Percentiles rank a stretch among this genome's conserved stretches.
Conservation (phyloP, 257 asterid genomes). For the Solanum tacnaense region DNA sequence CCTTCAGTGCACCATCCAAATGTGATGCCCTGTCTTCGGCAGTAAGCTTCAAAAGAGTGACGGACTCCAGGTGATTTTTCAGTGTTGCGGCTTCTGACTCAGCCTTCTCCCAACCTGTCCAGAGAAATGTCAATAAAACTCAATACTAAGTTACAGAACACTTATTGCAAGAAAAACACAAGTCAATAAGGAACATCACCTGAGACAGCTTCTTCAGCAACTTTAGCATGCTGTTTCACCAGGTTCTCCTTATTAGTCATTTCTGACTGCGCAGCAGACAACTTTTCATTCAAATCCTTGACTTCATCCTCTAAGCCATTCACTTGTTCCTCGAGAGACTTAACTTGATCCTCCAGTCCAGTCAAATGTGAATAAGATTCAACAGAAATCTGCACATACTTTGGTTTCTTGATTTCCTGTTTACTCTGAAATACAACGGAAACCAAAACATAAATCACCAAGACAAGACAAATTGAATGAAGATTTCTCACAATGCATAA, state of each 20-base stretch:
- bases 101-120: constrained; percentile 98
- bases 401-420: constrained; percentile 67
- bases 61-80: constrained; percentile 84
- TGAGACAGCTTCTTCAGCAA: constrained; percentile 99
- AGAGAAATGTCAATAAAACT: background rate
- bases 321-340: constrained; percentile 57
- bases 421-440: constrained; percentile 30
- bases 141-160: background rate
- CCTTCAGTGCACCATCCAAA: constrained; percentile 91
- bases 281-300: constrained; percentile 64
- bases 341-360: constrained; percentile 87
- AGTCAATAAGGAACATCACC: constrained; percentile 21
- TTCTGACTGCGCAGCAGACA: constrained; percentile 64
- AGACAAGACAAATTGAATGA: background rate
- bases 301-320: constrained; percentile 58
- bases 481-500: background rate
- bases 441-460: background rate
- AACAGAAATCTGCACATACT: constrained; percentile 87
- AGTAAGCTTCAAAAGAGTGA: constrained; percentile 80
- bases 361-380: constrained; percentile 90
- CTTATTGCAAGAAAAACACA: background rate
- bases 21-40: constrained; percentile 92
- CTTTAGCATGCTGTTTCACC: constrained; percentile 94
- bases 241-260: constrained; percentile 64
- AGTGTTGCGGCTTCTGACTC: constrained; percentile 87